A percentile compares a stretch with the other conserved stretches of the same genome.
Conservation (phyloP, 2,329 filamentous ascomycete genomes). For the Claviceps digitariae region DNA sequence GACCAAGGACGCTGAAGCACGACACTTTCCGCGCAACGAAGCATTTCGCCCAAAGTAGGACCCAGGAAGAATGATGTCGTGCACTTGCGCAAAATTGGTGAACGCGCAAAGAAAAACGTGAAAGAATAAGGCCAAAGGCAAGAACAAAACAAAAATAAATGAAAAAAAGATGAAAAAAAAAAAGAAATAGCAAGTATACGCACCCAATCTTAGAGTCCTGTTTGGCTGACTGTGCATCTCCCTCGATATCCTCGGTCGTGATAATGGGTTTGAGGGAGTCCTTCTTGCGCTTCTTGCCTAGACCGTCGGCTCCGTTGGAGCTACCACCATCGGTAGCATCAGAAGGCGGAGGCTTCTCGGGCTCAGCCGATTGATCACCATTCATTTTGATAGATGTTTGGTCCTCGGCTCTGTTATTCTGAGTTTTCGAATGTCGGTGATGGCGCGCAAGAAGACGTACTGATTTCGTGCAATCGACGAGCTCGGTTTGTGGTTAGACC, state of each 20-base stretch:
- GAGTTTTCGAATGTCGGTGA: not conserved
- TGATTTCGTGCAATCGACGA: not conserved
- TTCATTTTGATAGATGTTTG: constrained; percentile 12
- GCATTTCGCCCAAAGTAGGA: not conserved
- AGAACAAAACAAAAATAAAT: not conserved
- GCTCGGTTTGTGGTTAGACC: not conserved
- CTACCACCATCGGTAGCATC: constrained; percentile 7
- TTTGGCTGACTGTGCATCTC: not conserved
- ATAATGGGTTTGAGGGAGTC: constrained; percentile 63
- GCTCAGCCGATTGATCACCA: constrained; percentile 17
- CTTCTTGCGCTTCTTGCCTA: constrained; percentile 60
- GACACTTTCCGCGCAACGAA: not conserved
- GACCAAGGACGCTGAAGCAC: not conserved
- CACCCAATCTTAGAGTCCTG: constrained; percentile 24
- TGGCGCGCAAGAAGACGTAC: not conserved
- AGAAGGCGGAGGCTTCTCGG: constrained; percentile 16
- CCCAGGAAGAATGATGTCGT: not conserved
- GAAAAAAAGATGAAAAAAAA: not conserved
- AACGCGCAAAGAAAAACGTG: not conserved
- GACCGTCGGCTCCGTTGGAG: constrained; percentile 18
- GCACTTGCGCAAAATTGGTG: not conserved
- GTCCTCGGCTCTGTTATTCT: not conserved
- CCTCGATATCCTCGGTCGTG: constrained; percentile 40
- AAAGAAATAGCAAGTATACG: constrained; percentile 12
- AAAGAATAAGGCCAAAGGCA: not conserved